Conservation (phyloP, 768 basidiomycete species). For the Imleria badia region DNA sequence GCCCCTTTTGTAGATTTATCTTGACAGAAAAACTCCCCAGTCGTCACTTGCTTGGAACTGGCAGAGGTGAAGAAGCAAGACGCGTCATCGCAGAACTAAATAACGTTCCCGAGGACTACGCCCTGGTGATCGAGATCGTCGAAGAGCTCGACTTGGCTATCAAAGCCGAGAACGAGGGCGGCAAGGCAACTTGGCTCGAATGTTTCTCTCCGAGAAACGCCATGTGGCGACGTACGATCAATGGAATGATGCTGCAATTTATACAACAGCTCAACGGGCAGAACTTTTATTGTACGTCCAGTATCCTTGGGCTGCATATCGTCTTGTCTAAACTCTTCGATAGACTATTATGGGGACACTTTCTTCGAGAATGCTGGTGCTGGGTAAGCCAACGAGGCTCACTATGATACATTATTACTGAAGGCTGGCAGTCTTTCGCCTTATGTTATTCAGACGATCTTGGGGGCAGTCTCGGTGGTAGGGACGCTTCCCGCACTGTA, state of each 20-base stretch:
- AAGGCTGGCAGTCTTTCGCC: constrained; percentile 47
- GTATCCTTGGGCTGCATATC: not conserved
- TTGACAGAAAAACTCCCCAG: constrained; percentile 31
- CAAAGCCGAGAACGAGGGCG: constrained; percentile 73
- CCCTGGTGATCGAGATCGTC: constrained; percentile 56
- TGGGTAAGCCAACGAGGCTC: constrained; percentile 36
- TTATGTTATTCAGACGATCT: constrained; percentile 72
- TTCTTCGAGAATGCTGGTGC: constrained; percentile 79
- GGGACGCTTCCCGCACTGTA: constrained; percentile 69
- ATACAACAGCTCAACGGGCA: constrained; percentile 81
- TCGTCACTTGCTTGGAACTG: constrained; percentile 67
- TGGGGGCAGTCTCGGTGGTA: constrained; percentile 72
- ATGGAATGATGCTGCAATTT: constrained; percentile 84
- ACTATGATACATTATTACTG: not conserved
- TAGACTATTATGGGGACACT: constrained; percentile 77
- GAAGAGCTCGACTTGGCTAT: constrained; percentile 68
- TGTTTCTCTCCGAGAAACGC: constrained; percentile 70
- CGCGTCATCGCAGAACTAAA: constrained; percentile 67
- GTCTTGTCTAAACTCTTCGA: constrained; percentile 6
- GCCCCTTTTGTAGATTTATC: not conserved
- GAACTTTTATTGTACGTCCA: constrained; percentile 68
- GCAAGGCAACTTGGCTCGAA: constrained; percentile 76
- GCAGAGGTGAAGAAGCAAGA: constrained; percentile 53
- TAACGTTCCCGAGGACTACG: constrained; percentile 55
- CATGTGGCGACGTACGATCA: constrained; percentile 71